Evolutionary conservation across 768 basidiomycete genomes (phyloP), one percentile per base, ranked within the genome.

Genomic region (Suillus cothurnatus): DNA sequence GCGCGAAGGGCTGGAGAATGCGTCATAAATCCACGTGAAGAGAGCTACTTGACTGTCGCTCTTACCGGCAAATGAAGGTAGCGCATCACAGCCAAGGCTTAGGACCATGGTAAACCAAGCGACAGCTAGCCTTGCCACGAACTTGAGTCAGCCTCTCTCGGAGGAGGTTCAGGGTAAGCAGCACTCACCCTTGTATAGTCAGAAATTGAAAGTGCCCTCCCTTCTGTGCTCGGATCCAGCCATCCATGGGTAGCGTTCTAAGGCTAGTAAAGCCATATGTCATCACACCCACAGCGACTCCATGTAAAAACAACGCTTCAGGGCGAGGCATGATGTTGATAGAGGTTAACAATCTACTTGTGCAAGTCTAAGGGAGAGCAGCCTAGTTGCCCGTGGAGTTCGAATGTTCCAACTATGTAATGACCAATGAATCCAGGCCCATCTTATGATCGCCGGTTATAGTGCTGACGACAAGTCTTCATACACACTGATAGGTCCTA

Each of bases 181-280:
- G 9, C 23, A 71, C 83, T 23, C 66, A 88, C 92, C 90, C 91
- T 76, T 92, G 87, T 68, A 93, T 90, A 0, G 93, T 95, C 62
- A 94, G 78, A 71, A 85, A 94, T 73, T 89, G 89, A 56, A 82
- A 84, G 68, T 87, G 86, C 0, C 91, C 91, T 2, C 90, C 89
- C 67, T 82, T 85, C 69, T 85, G 86, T 3, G 68, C 63, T 14
- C n/a, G 45, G 1, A 88, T 81, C 67, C 74, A 78, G 1, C 64
- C 63, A 61, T 74, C 70, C 6, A 78, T 65, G 21, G 67, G 62
- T 11, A 64, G 43, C 1, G 36, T 31, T 19, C 32, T 38, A 19
- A 78, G 36, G 23, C 66, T 57, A 43, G 69, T 34, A 70, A 73
- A 82, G 0, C 80, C 82, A 66, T 77, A 81, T 3, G 73, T 62